phyloP scores from a whole-genome alignment of 495 filamentous ascomycete species.

The Penicillium ochrochloron region DNA sequence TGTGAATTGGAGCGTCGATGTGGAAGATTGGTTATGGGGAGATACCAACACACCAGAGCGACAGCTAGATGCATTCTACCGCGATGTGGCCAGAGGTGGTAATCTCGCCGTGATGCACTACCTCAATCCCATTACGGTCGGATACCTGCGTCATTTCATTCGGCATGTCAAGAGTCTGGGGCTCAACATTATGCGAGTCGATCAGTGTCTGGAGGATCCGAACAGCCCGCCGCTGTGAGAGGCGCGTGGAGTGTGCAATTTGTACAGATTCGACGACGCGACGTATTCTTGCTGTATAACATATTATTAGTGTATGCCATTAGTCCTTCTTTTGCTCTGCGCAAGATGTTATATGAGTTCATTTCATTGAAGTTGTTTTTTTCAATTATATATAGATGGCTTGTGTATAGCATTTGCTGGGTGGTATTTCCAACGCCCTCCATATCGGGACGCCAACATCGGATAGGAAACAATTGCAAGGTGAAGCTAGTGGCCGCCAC shows the following conservation, averaged over 20 bases:
- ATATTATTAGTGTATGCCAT: conserved; percentile 17
- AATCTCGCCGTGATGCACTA: conserved; percentile 82
- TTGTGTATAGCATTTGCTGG: too few relatives aligned
- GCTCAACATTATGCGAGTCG: conserved; percentile 74
- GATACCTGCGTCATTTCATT: conserved; percentile 71
- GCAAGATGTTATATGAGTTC: neutral
- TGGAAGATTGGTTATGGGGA: conserved; percentile 81
- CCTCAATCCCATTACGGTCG: conserved; percentile 68
- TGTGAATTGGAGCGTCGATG: conserved; percentile 76
- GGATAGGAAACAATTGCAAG: too few relatives aligned
- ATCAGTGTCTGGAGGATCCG: conserved; percentile 78
- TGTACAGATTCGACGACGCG: conserved; percentile 1
- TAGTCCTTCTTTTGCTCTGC: neutral
- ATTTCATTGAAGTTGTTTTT: neutral
- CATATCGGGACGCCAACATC: too few relatives aligned
- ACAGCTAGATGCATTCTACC: conserved; percentile 75
- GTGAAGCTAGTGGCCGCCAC: too few relatives aligned
- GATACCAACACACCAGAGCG: conserved; percentile 66
- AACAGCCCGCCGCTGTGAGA: conserved; percentile 60
- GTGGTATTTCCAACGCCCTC: too few relatives aligned
- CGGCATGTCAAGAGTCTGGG: conserved; percentile 66
- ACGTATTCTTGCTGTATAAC: neutral
- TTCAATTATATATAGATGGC: too few relatives aligned
- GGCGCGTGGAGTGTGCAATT: neutral
- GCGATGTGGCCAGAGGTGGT: conserved; percentile 67